Evolutionary conservation across 768 basidiomycete species (phyloP), one percentile per base, ranked within the genome.

Genomic region (Daedaleopsis sinensis): DNA sequence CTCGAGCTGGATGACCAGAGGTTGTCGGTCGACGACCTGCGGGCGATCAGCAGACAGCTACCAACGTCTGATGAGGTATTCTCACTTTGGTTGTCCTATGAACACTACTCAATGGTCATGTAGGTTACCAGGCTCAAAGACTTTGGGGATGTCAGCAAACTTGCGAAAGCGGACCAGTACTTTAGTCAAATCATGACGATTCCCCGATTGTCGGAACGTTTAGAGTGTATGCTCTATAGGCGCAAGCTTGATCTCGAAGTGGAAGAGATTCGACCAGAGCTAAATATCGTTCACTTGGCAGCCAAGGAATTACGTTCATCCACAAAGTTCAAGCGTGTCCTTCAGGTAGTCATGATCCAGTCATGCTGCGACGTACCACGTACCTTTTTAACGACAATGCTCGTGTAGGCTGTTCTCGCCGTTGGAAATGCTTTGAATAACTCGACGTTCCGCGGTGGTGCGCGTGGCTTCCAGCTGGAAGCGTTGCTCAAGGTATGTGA

Each of bases 341-440:
- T 97, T 16, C 85, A 87, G 76, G 91, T 38, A 62, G 42, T 32
- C 27, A 32, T 32, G 27, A 3, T 32, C 4, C 27, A 3, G 27
- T 32, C 27, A 32, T 32, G 27, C 27, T 32, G 27, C 27, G 7
- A 32, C 27, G 27, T 32, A 7, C 27, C 27, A 32, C 27, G 27
- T 32, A 7, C 27, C 27, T 7, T 32, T 59, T 38, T 58, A 27
- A 36, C 24, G 19, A 12, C 52, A 52, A 24, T 32, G 42, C 27
- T 16, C 7, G 1, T 38, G 3, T 62, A 94, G 89, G 83, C 84
- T 54, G 83, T 96, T 0, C 79, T 97, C 2, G 74, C 80, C 1
- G 78, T 96, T 18, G 95, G 95, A 0, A 98, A 97, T 68, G 82
- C 82, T 0, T 73, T 98, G 64, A 97, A 98, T 71, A 83, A 82